Base-by-base conservation (phyloP, 108 stramenopile species). In the Nannochloropsis gaditana region DNA sequence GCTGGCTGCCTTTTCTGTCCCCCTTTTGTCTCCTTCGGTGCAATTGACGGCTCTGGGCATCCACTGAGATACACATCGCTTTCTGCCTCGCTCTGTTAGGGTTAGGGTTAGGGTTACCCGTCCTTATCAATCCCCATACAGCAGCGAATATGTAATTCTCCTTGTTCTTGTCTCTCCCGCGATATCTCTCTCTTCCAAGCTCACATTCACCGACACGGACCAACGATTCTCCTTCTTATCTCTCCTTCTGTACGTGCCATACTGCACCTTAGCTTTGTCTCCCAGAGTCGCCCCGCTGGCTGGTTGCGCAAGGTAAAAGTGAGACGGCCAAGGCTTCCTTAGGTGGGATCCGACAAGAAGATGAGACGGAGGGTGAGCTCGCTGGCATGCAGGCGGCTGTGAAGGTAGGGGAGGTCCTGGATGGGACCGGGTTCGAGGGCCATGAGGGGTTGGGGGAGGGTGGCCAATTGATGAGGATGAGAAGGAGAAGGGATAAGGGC, bases 281-380 rank as follows among this genome's bases (percentile, higher is more conserved):
- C 86, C 91, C 91, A 5, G 91, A 91, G 84, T 91, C 91, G 21
- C 91, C 91, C 21, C 84, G 87, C 50, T 91, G 43, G 80, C 85
- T 91, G 82, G 86, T 87, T 4, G 88, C 85, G 11, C 45, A 91
- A 19, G 88, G 80, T 44, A 86, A 83, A 17, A 43, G 82, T 43
- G 85, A 88, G 21, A 88, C 90, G 21, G 85, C 87, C 9, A 80
- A 59, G 17, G 44, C 82, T 44, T 84, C 90, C 11, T 43, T 91
- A 85, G 11, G 17, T 6, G 45, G 44, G 45, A 83, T 88, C 42
- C 85, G 90, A 31, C 87, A 85, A 44, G 81, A 82, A 80, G 88
- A 85, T 43, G 87, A 90, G 41, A 45, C 83, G 44, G 88, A 85
- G 31, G 73, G 82, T 44, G 90, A 90, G 50, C 44, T 89, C 0